phyloP scores from a whole-genome alignment of 164 flowering plant species.

The Tinospora cordifolia region DNA sequence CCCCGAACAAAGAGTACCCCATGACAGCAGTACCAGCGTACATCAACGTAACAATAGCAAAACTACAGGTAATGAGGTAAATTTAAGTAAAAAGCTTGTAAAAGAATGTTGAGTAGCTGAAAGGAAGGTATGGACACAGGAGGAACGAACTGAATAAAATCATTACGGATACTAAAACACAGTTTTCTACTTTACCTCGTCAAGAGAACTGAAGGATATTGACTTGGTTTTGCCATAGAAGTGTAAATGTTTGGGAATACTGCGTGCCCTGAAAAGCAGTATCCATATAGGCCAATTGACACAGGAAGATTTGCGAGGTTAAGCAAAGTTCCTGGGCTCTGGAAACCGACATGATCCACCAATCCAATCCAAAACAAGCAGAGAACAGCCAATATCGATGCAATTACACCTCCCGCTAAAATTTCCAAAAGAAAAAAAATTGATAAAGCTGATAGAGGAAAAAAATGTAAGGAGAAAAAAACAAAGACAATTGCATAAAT shows the following conservation, averaged over 20 bases:
- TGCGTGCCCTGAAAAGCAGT: constrained; percentile 95
- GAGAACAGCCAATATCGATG: constrained; percentile 65
- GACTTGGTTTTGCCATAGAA: constrained; percentile 75
- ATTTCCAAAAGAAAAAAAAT: background rate
- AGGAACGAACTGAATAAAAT: background rate
- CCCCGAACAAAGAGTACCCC: constrained; percentile 93
- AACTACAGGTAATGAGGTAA: constrained; percentile 47
- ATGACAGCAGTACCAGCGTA: constrained; percentile 76
- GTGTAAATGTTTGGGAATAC: constrained; percentile 95
- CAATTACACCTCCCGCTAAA: constrained; percentile 93
- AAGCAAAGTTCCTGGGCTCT: constrained; percentile 43
- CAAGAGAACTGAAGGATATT: constrained; percentile 65
- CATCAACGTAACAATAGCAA: constrained; percentile 56
- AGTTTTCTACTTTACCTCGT: constrained; percentile 53
- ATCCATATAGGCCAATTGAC: constrained; percentile 91
- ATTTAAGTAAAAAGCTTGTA: background rate
- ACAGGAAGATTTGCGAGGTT: constrained; percentile 77
- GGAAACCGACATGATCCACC: constrained; percentile 64
- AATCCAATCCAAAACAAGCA: constrained; percentile 87
- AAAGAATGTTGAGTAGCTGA: background rate
- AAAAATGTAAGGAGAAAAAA: too few relatives aligned
- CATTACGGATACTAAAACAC: too few relatives aligned
- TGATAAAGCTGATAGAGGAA: background rate
- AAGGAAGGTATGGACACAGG: too few relatives aligned
- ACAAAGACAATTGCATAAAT: too few relatives aligned